Evolutionary conservation across 2,329 filamentous ascomycete genomes (phyloP), one percentile per base, ranked within the genome.

Genomic region (Chaetomium strumarium): DNA sequence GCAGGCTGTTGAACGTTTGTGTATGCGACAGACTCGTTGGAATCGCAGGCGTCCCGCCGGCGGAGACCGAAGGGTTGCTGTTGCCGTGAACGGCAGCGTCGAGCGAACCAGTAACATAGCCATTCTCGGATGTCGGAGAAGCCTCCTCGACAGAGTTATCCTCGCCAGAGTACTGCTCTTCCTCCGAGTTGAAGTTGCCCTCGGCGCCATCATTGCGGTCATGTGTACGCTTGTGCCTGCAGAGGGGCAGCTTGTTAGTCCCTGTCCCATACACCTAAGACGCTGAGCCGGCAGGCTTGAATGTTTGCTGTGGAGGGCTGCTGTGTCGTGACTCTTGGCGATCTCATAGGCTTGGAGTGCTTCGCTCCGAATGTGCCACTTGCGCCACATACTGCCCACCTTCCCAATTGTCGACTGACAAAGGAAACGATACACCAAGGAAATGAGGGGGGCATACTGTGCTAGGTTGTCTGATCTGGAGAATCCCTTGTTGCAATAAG

Each of bases 401-500:
- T 65, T 58, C 66, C 61, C 63, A 65, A 60, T 59, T 64, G 66
- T 60, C 57, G 61, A 67, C 63, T 60, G 56, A 69, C 59, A 63
- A 59, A 60, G 55, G 55, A 64, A 59, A 65, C 55, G 67, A 64
- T 57, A 69, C 58, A 65, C 57, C 57, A 67, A 71, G 60, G 65
- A 73, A 71, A 69, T 59, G 55, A 58, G 55, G 64, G 67, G 66
- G 63, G 67, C 81, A 74, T 90, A 95, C 88, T 99, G 93, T 71
- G 93, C 93, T 73, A 99, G 86, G 71, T 99, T 99, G 76, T 99
- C 93, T 66, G 92, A 97, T 74, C 93, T 81, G 55, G 93, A 97
- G 72, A 99, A 99, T 61, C 92, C 92, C 79, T 97, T 97, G 80
- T 88, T 96, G 83, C 93, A 99, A 72, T 95, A 86, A 63, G 88